Conservation (phyloP, 1,139 yeast species). For the Hanseniaspora uvarum region DNA sequence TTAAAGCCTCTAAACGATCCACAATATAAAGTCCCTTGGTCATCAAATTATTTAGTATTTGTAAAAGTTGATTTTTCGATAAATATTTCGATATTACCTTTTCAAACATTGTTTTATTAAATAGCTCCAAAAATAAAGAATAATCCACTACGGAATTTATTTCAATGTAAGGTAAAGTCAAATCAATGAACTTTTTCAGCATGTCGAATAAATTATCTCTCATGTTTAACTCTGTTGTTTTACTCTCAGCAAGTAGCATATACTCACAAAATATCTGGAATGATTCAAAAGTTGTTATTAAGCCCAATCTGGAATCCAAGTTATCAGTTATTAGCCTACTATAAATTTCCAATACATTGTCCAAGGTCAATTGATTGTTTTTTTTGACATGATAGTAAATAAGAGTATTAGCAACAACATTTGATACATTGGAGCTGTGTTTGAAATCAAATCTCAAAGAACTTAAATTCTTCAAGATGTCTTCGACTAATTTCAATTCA, state of each 20-base stretch:
- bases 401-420: slow-evolving; percentile 6
- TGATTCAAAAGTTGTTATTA: slow-evolving; percentile 8
- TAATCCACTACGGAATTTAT: slow-evolving; percentile 16
- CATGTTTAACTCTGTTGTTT: not conserved
- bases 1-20: slow-evolving; percentile 21
- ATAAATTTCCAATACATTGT: slow-evolving; percentile 21
- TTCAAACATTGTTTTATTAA: slow-evolving; percentile 13
- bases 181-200: slow-evolving; percentile 5
- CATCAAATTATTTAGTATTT: slow-evolving; percentile 1
- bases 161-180: slow-evolving; percentile 14
- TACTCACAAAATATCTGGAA: slow-evolving; percentile 5
- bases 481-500: slow-evolving; percentile 21
- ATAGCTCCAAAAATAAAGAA: slow-evolving; percentile 19
- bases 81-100: slow-evolving; percentile 24
- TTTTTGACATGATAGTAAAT: not conserved
- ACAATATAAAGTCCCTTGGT: slow-evolving; percentile 19
- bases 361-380: slow-evolving; percentile 18
- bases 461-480: slow-evolving; percentile 9
- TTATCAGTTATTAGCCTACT: slow-evolving; percentile 15
- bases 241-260: not conserved
- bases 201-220: not conserved
- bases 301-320: slow-evolving; percentile 11
- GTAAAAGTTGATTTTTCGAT: slow-evolving; percentile 15
- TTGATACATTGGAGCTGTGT: slow-evolving; percentile 5
- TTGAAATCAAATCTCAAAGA: slow-evolving; percentile 1